phyloP scores from a whole-genome alignment of 2,329 filamentous ascomycete genomes.

The Mycosphaerella sp. region DNA sequence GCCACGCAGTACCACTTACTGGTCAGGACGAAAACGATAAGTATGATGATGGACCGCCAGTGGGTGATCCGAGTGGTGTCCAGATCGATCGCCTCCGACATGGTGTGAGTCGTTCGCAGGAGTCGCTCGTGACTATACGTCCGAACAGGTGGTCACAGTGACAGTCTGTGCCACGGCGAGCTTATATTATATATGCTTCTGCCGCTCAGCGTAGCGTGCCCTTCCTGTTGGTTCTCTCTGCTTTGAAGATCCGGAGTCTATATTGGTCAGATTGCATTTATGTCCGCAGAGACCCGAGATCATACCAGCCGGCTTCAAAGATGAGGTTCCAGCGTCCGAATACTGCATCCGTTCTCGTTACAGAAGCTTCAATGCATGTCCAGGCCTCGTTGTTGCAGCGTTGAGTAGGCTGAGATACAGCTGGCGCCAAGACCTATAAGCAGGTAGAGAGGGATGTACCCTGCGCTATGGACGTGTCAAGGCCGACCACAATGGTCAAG shows the following conservation, averaged over 20 bases:
- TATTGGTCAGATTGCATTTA: background rate
- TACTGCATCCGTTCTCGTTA: background rate
- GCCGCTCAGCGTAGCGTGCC: background rate
- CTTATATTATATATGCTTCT: background rate
- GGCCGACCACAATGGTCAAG: background rate
- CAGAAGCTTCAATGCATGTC: background rate
- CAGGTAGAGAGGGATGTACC: background rate
- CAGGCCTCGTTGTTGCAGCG: background rate
- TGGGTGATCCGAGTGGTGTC: constrained; percentile 53
- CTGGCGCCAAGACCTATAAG: background rate
- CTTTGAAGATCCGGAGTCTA: background rate
- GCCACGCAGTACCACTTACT: constrained; percentile 39
- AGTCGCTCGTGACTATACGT: background rate
- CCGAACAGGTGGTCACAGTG: background rate
- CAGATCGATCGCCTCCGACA: constrained; percentile 25
- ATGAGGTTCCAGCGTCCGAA: background rate
- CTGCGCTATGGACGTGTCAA: background rate
- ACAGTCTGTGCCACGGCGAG: background rate
- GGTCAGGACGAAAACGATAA: constrained; percentile 62
- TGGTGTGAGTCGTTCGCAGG: background rate
- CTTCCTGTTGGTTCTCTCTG: background rate
- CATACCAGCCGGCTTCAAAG: background rate
- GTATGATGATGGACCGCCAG: constrained; percentile 65
- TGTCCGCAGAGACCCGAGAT: background rate
- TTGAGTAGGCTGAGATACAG: background rate